These are phyloP conservation scores for Sanghuangporus sanghuang DNA, from an alignment of 1,284 basidiomycete species.

Conservation along the genomic window DNA sequence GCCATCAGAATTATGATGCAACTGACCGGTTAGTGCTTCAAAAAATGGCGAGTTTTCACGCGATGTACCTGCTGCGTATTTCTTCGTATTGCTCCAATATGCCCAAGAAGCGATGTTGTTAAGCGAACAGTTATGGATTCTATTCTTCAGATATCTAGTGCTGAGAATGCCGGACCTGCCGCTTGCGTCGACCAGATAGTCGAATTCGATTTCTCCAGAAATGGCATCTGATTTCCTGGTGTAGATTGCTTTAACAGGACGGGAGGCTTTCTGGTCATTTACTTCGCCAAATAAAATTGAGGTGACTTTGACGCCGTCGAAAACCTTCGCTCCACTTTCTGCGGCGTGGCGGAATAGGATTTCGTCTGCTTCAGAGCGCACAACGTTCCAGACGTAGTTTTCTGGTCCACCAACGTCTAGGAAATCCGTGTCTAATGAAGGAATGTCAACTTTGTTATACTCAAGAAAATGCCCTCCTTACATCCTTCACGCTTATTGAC, in stretches of 20 bases:
- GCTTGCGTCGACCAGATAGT: slow-evolving; percentile 8
- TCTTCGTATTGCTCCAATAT: slow-evolving; percentile 55
- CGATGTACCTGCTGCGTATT: slow-evolving; percentile 50
- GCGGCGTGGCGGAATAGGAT: slow-evolving; percentile 54
- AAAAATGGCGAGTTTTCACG: slow-evolving; percentile 54
- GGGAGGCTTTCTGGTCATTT: background rate
- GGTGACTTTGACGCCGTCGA: slow-evolving; percentile 43
- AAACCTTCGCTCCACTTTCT: slow-evolving; percentile 46
- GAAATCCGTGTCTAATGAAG: slow-evolving; percentile 54
- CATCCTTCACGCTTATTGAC: slow-evolving; percentile 46
- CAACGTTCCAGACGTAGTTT: slow-evolving; percentile 64
- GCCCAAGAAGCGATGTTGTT: slow-evolving; percentile 74
- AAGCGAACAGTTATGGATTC: slow-evolving; percentile 59
- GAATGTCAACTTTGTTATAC: slow-evolving; percentile 39
- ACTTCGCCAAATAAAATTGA: slow-evolving; percentile 31
- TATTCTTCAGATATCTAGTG: slow-evolving; percentile 43
- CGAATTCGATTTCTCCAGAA: slow-evolving; percentile 4
- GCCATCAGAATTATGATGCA: background rate
- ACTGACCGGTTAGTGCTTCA: slow-evolving; percentile 48
- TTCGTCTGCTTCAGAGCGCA: slow-evolving; percentile 58
- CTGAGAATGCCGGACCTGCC: slow-evolving; percentile 5
- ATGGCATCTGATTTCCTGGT: background rate
- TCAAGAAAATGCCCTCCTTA: slow-evolving; percentile 31
- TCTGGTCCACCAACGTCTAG: slow-evolving; percentile 47
- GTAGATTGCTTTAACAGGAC: slow-evolving; percentile 2